A percentile compares a stretch with the other conserved stretches of the same genome.
Evolutionary conservation across 495 filamentous ascomycete genomes (phyloP).

Genomic region (Penicillium egyptiacum): DNA sequence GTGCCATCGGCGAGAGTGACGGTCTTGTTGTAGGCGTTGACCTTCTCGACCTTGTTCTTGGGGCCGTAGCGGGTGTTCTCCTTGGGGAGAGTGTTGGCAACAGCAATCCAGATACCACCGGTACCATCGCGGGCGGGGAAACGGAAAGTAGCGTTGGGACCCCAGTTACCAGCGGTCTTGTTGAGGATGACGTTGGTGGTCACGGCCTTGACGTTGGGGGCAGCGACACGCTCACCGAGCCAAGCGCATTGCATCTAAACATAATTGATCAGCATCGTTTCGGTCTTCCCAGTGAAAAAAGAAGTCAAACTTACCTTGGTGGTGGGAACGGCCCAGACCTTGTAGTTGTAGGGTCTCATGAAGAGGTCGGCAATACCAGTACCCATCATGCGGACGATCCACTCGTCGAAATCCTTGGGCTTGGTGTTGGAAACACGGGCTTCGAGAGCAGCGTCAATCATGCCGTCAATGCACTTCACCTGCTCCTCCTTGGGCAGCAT

Average conservation of each 20-base stretch:
- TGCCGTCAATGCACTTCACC: constrained; percentile 89
- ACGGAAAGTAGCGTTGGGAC: constrained; percentile 96
- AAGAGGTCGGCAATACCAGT: constrained; percentile 89
- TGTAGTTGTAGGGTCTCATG: constrained; percentile 99
- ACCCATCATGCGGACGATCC: constrained; percentile 94
- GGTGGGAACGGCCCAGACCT: constrained; percentile 98
- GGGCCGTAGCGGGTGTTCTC: constrained; percentile 89
- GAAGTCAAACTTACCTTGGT: constrained; percentile 68
- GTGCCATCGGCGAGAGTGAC: constrained; percentile 83
- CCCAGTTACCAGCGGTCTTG: constrained; percentile 97
- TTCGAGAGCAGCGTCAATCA: constrained; percentile 94
- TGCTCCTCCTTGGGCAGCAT: constrained; percentile 98
- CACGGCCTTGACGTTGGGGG: constrained; percentile 93
- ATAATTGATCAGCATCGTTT: neutral
- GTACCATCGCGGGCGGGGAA: constrained; percentile 96
- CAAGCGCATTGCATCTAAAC: constrained; percentile 97
- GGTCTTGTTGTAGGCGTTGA: constrained; percentile 79
- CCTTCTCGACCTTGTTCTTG: constrained; percentile 77
- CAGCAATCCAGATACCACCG: constrained; percentile 98
- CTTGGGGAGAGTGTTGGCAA: constrained; percentile 89
- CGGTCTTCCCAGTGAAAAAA: neutral
- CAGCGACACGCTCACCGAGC: constrained; percentile 98
- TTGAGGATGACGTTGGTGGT: constrained; percentile 93
- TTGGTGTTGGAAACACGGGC: constrained; percentile 82
- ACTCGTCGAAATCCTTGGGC: constrained; percentile 96